Evolutionary conservation across 1,284 basidiomycete genomes (phyloP), one percentile per base, ranked within the genome.

Genomic region (Serendipita sp.): DNA sequence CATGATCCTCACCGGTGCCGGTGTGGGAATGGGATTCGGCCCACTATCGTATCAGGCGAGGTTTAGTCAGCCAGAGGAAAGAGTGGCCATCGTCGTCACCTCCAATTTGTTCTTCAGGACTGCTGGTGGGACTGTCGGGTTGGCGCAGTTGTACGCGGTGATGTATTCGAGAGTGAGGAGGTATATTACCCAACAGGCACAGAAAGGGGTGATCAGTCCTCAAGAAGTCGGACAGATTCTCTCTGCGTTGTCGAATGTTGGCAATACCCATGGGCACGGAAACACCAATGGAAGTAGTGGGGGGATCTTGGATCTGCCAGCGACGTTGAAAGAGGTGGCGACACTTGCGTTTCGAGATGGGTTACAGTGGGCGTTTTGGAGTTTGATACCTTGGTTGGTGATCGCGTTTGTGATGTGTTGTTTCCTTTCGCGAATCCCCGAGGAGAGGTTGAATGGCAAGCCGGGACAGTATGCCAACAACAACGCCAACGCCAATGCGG

Each of bases 81-180:
- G 71, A 41, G 67, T 77, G 47, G 78, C 79, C 1, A 70, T 77
- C 62, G 73, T 77, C 26, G 74, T 75, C 29, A 76, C 76, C 0
- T 69, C 80, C 55, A 64, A 71, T 3, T 69, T 79, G 63, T 80
- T 80, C 67, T 77, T 75, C 70, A 74, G 77, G 29, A 69, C 76
- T 0, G 70, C 79, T 29, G 79, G 80, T 32, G 79, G 79, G n/a
- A 80, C 79, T 1, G 68, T 80, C 49, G 79, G 79, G 32, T 72
- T 81, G 34, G 78, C 79, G 0, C 79, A 79, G 65, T 79, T 78
- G 61, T 74, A 74, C 38, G 77, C 78, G 1, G 71, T 80, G 35
- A 72, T 81, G 62, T 74, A 75, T 65, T 71, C 73, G 22, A 79
- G 75, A 69, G 78, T 78, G 29, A 68, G 69, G 30, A 34, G 67